Conservation (phyloP, 2,329 filamentous ascomycete species). For the Neocatenulostroma microsporum region DNA sequence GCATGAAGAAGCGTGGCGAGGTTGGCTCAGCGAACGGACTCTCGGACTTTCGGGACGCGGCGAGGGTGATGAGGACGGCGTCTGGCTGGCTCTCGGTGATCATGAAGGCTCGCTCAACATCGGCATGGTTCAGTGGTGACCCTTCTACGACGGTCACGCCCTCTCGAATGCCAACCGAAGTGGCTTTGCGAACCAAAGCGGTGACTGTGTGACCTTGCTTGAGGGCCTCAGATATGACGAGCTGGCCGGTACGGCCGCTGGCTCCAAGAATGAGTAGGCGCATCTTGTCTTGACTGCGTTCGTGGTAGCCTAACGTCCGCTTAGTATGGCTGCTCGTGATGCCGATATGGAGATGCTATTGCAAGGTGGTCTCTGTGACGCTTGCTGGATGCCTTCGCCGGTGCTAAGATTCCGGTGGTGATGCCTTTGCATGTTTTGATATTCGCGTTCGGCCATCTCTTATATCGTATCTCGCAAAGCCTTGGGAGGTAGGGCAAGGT, state of each 20-base stretch:
- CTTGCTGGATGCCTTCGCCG: no score
- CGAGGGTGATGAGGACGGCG: conserved; percentile 45
- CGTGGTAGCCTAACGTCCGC: no score
- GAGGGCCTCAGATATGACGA: conserved; percentile 37
- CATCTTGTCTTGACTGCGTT: conserved; percentile 29
- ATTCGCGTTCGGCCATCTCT: no score
- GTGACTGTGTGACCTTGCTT: conserved; percentile 37
- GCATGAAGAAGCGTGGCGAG: conserved; percentile 41
- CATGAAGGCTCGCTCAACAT: conserved; percentile 25
- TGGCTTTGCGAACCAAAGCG: conserved; percentile 38
- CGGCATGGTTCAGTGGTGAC: conserved; percentile 8
- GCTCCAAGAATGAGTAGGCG: conserved; percentile 43
- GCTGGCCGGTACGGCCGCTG: conserved; percentile 41
- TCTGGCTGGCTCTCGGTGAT: conserved; percentile 8
- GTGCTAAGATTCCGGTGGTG: no score
- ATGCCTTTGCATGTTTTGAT: no score
- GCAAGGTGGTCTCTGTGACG: no score
- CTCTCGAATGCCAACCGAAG: conserved; percentile 24
- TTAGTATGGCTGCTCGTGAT: no score
- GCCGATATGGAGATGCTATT: no score
- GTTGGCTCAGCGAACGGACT: conserved; percentile 43
- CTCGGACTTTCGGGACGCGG: conserved; percentile 39
- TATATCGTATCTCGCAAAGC: no score
- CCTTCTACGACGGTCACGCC: conserved; percentile 37
- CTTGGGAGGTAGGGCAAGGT: no score